Evolutionary conservation across 2,329 filamentous ascomycete genomes (phyloP).

Genomic region (Didymella keratinophila): DNA sequence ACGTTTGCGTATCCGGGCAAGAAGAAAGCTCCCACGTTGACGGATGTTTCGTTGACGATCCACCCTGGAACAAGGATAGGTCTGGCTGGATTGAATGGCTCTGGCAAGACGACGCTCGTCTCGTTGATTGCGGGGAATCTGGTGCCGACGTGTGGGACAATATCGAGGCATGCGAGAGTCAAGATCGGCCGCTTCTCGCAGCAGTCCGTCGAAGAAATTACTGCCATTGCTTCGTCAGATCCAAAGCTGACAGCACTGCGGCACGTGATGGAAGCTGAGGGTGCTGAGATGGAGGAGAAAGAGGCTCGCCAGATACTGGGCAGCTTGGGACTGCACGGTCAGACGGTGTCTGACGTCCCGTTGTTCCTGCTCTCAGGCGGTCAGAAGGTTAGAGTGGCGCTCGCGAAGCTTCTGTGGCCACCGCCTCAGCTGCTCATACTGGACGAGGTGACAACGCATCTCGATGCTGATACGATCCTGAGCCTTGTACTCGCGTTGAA

Average conservation of each 20-base stretch:
- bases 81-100: slow-evolving; percentile 79
- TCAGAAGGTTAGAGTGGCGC: slow-evolving; percentile 70
- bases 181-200: slow-evolving; percentile 81
- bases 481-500: slow-evolving; percentile 72
- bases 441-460: slow-evolving; percentile 84
- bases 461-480: slow-evolving; percentile 82
- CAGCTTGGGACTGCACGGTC: slow-evolving; percentile 73
- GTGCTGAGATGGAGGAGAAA: slow-evolving; percentile 67
- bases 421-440: slow-evolving; percentile 76
- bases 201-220: slow-evolving; percentile 75
- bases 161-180: slow-evolving; percentile 72
- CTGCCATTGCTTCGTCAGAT: slow-evolving; percentile 61
- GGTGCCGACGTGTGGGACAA: slow-evolving; percentile 66
- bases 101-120: slow-evolving; percentile 81
- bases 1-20: slow-evolving; percentile 68
- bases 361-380: slow-evolving; percentile 78
- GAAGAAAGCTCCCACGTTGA: slow-evolving; percentile 59
- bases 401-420: slow-evolving; percentile 73
- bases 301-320: slow-evolving; percentile 72
- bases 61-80: slow-evolving; percentile 77
- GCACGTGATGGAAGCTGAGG: slow-evolving; percentile 64
- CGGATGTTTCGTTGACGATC: slow-evolving; percentile 72
- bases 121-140: slow-evolving; percentile 63
- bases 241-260: slow-evolving; percentile 69
- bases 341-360: slow-evolving; percentile 75